Evolutionary conservation across 2,329 filamentous ascomycete species (phyloP), one percentile per base, ranked within the genome.

Genomic region (Fusarium paranaense): DNA sequence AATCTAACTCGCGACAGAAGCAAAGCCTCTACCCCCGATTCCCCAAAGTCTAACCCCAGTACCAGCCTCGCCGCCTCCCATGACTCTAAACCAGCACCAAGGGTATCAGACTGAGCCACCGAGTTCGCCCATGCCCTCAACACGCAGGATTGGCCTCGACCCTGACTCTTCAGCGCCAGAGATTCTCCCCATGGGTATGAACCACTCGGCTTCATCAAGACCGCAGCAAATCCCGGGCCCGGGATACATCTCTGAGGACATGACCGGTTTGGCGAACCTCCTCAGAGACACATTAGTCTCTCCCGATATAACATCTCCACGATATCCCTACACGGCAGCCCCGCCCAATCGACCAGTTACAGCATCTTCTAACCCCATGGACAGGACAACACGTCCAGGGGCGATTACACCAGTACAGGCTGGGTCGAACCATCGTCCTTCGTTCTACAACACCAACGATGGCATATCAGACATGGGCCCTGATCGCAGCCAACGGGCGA

Each of bases 131-230:
- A 52, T 30, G 18, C 27, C 47, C 7, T 30, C 47, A 13, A 7
- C 25, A 13, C 47, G 11, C 27, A 66, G 7, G 47, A 50, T 14
- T 27, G 61, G 8, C 40, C 50, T 66, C 18, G 16, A 56, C 3
- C 18, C 18, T 6, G 62, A 54, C 13, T 67, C 66, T 8, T 52
- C 60, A 14, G 56, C 70, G 3, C 70, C 70, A 27, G 70, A 73
- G 58, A 54, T 70, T 25, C 57, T 70, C 16, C 66, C 66, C 30
- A 56, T 70, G 16, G 40, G 66, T 6, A 73, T 73, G 66, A 14
- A 14, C 54, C 45, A 22, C 13, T 3, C 30, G 4, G 1, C 25
- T 25, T 14, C 40, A 14, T 47, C 62, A 6, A 47, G 37, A 30
- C 16, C 62, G 10, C 47, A 40, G 5, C 47, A 45, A 5, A 57